Evolutionary conservation across 2,329 filamentous ascomycete genomes (phyloP), one percentile per base, ranked within the genome.

Genomic region (Thielaviopsis punctulata): DNA sequence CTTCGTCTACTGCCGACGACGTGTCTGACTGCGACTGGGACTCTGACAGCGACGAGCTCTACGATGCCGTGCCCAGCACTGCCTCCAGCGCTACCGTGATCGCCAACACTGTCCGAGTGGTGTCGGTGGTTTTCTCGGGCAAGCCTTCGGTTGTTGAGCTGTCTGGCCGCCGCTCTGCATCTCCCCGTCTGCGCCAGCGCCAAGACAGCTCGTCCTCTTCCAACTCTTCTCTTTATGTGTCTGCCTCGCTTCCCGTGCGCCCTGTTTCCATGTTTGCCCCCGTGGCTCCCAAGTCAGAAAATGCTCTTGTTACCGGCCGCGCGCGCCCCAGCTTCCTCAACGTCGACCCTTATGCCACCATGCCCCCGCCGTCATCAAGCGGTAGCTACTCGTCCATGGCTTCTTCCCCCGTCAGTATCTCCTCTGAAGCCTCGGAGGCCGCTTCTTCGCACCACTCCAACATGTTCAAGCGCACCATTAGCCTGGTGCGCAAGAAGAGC

Each of bases 1-100:
- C 72, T 25, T 81, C 78, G 1, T 78, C 78, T 1, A 76, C 74
- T 18, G 73, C 75, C 45, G 77, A 78, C 62, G 72, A 77, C 62
- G 73, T 73, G 56, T 79, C 75, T 52, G 73, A 77, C 59, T 71
- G 71, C 59, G 72, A 73, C 49, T 64, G 66, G 57, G 71, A 76
- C 57, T 73, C 69, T 48, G 66, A 65, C 19, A 68, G 62, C 55
- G 68, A 45, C 19, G 54, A 55, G 57, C 43, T 56, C 56, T 24
- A 55, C 57, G n/a, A n/a, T 9, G 30, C 30, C 30, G 30, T 36
- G 30, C 30, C 30, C 30, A 36, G 30, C 12, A 36, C 30, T 36
- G 8, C 62, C n/a, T 59, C 61, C n/a, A 44, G 54, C 2, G 24
- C 45, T 47, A 51, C 47, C 27, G 56, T 48, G 30, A 48, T 55